phyloP scores from a whole-genome alignment of 2,329 filamentous ascomycete species.

The Parafenestella ontariensis region DNA sequence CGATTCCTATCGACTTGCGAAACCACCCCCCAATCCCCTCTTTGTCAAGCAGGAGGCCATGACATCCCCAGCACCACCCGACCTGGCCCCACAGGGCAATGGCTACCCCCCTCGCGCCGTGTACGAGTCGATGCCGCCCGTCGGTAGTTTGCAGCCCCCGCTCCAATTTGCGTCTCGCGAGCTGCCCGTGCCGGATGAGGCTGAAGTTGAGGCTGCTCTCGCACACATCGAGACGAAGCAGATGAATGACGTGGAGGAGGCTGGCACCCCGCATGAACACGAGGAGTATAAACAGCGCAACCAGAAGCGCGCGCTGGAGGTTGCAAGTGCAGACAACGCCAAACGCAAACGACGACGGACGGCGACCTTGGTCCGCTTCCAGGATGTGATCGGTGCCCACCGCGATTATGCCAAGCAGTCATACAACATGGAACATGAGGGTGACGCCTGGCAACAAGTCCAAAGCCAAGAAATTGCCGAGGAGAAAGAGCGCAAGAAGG shows the following conservation, averaged over 20 bases:
- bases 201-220: conserved; percentile 72
- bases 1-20: conserved; percentile 28
- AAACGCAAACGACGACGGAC: conserved; percentile 71
- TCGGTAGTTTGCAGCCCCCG: conserved; percentile 23
- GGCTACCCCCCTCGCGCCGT: conserved; percentile 17
- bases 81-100: conserved; percentile 28
- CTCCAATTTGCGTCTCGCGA: conserved; percentile 32
- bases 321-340: conserved; percentile 67
- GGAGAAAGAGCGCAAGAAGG: conserved; percentile 99
- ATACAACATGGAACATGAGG: conserved; percentile 78
- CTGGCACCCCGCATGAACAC: conserved; percentile 60
- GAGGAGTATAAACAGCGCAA: conserved; percentile 61
- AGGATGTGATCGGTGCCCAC: conserved; percentile 69
- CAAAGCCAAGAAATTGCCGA: conserved; percentile 88
- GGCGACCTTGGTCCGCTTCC: conserved; percentile 63
- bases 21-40: conserved; percentile 30
- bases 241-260: conserved; percentile 63
- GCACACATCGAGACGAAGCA: conserved; percentile 64
- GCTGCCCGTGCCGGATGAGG: conserved; percentile 57
- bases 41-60: conserved; percentile 46
- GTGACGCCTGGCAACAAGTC: conserved; percentile 83
- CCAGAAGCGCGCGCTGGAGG: conserved; percentile 73
- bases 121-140: conserved; percentile 35
- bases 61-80: conserved; percentile 38
- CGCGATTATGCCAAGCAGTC: conserved; percentile 75